Evolutionary conservation across 1,284 basidiomycete genomes (phyloP), one percentile per base, ranked within the genome.

Genomic region (Tylopilus orsonianus): DNA sequence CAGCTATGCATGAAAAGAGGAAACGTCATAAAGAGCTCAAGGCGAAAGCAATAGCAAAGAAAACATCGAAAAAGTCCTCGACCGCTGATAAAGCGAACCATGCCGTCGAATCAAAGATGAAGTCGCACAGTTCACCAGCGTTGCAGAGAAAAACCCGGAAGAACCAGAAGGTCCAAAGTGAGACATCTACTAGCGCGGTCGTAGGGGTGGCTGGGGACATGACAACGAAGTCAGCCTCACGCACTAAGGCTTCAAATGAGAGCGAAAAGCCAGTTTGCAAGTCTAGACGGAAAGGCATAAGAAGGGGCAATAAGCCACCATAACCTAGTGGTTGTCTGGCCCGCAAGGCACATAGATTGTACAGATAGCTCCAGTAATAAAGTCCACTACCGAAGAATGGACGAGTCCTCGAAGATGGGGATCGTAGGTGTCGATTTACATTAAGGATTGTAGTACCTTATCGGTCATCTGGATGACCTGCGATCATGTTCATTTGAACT

Each of bases 401-500:
- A 7, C 35, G 23, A 36, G 39, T 45, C 49, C 55, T 23, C 23
- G 24, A 41, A 43, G 34, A 48, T 39, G 26, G 33, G 35, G 12
- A 29, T 37, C 26, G 9, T 30, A 37, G n/a, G 39, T 14, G 24
- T 32, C 27, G 34, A 33, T 51, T 64, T 71, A 83, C 56, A 73
- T 71, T 47, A 85, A 66, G 27, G 77, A 78, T 59, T 77, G 79
- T 52, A 88, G 58, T 14, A 86, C 83, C 27, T 72, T 71, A 57
- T 90, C 81, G 1, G 87, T 87, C 71, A 77, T 74, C 54, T 79
- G 72, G 53, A 93, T 79, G 24, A 92, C 84, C 90, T 92, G 58
- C 23, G 50, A 33, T 16, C 12, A 23, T 32, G 34, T 63, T 47
- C 37, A 20, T 45, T 29, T 4, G n/a, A 33, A 33, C 20, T 32